Percentiles rank a stretch among this genome's conserved stretches.
Conservation (phyloP, 441 rosid species). For the Erodium moschatum region DNA sequence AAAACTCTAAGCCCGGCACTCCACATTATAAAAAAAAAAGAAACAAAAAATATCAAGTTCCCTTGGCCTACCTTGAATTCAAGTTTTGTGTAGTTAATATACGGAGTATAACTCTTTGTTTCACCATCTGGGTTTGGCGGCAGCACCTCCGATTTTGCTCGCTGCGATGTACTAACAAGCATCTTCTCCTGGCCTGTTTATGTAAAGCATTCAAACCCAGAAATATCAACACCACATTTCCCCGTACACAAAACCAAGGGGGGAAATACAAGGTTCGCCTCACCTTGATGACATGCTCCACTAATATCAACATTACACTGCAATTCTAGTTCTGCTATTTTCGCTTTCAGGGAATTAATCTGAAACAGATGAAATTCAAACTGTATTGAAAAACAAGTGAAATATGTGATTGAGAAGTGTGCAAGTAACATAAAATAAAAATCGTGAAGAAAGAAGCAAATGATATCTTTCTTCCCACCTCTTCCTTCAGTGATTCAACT, state of each 20-base stretch:
- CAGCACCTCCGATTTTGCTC: constrained; percentile 27
- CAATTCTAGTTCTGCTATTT: constrained; percentile 54
- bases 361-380: constrained; percentile 24
- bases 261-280: constrained; percentile 8
- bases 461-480: constrained; percentile 35
- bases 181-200: constrained; percentile 33
- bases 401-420: neutral
- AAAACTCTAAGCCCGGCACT: neutral
- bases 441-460: neutral
- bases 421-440: neutral
- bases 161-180: constrained; percentile 20
- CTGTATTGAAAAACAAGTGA: neutral
- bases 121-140: constrained; percentile 26
- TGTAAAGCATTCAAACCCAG: constrained; percentile 16
- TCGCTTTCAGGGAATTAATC: constrained; percentile 57
- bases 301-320: constrained; percentile 23
- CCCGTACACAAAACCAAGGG: constrained; percentile 6
- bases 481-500: constrained; percentile 44
- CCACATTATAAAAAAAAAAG: constrained; percentile 2
- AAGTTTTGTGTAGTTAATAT: constrained; percentile 75
- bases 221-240: constrained; percentile 8
- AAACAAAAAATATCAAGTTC: neutral
- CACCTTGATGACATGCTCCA: constrained; percentile 24
- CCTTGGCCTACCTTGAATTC: constrained; percentile 55
- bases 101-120: constrained; percentile 54